These are phyloP conservation scores for Malania oleifera DNA, from an alignment of 164 flowering plant genomes.

Conservation along the genomic window DNA sequence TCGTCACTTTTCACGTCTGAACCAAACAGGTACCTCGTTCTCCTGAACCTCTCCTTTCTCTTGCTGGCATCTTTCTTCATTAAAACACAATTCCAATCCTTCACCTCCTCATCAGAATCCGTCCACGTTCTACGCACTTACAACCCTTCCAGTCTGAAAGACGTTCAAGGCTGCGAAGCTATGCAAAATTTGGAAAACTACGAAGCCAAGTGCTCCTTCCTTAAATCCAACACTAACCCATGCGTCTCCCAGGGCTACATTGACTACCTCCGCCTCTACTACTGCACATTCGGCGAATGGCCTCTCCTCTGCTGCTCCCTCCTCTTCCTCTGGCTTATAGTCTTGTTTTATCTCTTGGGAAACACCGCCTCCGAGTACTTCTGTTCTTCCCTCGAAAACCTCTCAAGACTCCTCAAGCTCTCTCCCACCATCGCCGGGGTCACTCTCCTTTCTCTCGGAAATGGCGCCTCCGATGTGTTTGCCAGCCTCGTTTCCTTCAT, in stretches of 20 bases:
- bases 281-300: constrained; percentile 45
- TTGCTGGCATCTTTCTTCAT: too few relatives aligned
- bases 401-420: constrained; percentile 43
- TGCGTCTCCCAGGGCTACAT: constrained; percentile 59
- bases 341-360: constrained; percentile 67
- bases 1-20: too few relatives aligned
- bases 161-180: constrained; percentile 16
- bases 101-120: too few relatives aligned
- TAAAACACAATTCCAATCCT: too few relatives aligned
- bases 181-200: constrained; percentile 22
- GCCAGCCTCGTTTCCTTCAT: constrained; percentile 59
- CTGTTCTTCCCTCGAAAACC: constrained; percentile 59
- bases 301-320: constrained; percentile 35
- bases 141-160: not conserved
- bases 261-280: constrained; percentile 54
- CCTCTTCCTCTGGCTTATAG: constrained; percentile 45
- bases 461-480: constrained; percentile 87
- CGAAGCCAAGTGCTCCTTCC: constrained; percentile 40
- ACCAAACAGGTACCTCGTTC: too few relatives aligned
- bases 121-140: too few relatives aligned
- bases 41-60: too few relatives aligned
- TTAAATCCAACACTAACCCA: constrained; percentile 31
- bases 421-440: constrained; percentile 79
- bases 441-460: constrained; percentile 78
- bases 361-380: constrained; percentile 74